phyloP scores from a whole-genome alignment of 805 yeast genomes.

The Candida pini region DNA sequence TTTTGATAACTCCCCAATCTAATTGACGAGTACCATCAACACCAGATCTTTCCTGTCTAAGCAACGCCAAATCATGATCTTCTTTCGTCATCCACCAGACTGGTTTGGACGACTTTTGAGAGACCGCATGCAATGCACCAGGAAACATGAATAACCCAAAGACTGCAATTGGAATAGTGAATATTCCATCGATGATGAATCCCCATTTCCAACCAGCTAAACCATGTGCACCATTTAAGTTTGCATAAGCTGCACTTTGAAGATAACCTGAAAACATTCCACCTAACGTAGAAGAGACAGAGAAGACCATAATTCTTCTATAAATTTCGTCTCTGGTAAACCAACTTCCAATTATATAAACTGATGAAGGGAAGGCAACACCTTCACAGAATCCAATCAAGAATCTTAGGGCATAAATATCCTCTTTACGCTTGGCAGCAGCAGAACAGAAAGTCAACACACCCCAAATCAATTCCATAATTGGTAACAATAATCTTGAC shows the following conservation, averaged over 20 bases:
- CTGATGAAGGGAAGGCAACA: slow-evolving; percentile 36
- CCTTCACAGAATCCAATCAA: slow-evolving; percentile 40
- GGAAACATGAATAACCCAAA: slow-evolving; percentile 56
- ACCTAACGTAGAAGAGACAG: slow-evolving; percentile 35
- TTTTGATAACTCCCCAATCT: slow-evolving; percentile 34
- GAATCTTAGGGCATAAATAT: slow-evolving; percentile 38
- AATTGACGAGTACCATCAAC: slow-evolving; percentile 25
- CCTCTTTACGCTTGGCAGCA: slow-evolving; percentile 22
- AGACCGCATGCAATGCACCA: slow-evolving; percentile 31
- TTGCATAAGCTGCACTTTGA: slow-evolving; percentile 36
- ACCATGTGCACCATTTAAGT: slow-evolving; percentile 40
- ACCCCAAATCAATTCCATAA: slow-evolving; percentile 26
- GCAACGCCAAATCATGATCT: slow-evolving; percentile 32
- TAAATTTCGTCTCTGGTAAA: slow-evolving; percentile 38
- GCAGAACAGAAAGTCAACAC: slow-evolving; percentile 23
- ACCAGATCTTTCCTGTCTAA: slow-evolving; percentile 36
- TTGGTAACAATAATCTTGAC: slow-evolving; percentile 19
- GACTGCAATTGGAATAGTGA: slow-evolving; percentile 52
- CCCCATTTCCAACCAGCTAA: slow-evolving; percentile 64
- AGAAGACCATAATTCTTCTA: slow-evolving; percentile 36
- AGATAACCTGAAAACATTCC: slow-evolving; percentile 39
- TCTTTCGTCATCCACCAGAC: slow-evolving; percentile 22
- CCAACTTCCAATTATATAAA: slow-evolving; percentile 37
- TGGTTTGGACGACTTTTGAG: slow-evolving; percentile 17
- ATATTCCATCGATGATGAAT: slow-evolving; percentile 55